phyloP scores from a whole-genome alignment of 176 grass and related monocot species.

The Rhynchospora breviuscula region DNA sequence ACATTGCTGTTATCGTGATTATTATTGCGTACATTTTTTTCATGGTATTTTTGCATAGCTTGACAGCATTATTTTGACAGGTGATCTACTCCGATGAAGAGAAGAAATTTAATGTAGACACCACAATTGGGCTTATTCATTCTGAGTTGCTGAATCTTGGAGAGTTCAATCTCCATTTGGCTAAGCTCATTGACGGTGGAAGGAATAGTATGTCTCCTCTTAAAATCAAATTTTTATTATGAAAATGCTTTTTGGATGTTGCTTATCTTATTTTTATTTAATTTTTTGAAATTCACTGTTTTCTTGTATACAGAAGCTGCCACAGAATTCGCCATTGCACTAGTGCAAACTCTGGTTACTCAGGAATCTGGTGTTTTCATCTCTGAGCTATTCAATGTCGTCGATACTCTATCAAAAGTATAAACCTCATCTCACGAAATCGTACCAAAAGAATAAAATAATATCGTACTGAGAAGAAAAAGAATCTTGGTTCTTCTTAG shows the following conservation, averaged over 20 bases:
- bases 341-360: constrained; percentile 74
- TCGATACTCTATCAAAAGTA: constrained; percentile 85
- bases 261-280: not conserved
- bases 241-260: not conserved
- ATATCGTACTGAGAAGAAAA: not conserved
- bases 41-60: not conserved
- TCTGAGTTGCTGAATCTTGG: constrained; percentile 83
- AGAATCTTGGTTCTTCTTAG: not conserved
- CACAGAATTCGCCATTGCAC: constrained; percentile 78
- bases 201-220: constrained; percentile 67
- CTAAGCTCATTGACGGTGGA: constrained; percentile 90
- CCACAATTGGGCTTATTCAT: constrained; percentile 71
- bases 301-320: constrained; percentile 52
- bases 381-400: constrained; percentile 66
- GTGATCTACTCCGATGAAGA: constrained; percentile 87
- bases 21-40: constrained; percentile 8
- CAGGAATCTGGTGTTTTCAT: constrained; percentile 62
- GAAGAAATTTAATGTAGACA: constrained; percentile 75
- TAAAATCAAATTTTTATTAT: constrained; percentile 19
- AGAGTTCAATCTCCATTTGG: constrained; percentile 80
- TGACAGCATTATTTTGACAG: constrained; percentile 40
- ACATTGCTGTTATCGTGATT: constrained; percentile 29
- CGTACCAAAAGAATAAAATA: not conserved
- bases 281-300: constrained; percentile 6
- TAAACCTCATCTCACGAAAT: not conserved